phyloP scores from a whole-genome alignment of 1,284 basidiomycete species.

The Ganoderma lucidum region DNA sequence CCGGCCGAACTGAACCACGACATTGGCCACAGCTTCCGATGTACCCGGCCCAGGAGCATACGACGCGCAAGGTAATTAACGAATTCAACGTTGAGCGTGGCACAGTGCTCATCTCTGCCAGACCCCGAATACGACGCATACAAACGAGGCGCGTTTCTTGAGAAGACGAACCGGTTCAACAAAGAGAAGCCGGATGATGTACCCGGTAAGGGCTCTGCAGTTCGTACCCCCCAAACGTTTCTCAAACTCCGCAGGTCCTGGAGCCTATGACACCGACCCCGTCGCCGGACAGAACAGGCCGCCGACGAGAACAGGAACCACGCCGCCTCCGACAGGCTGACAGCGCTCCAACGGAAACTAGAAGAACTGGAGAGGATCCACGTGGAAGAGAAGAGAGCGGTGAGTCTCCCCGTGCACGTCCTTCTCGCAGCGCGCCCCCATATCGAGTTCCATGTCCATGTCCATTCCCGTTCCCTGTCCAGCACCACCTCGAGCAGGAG shows the following conservation, averaged over 20 bases:
- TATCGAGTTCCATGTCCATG: background rate
- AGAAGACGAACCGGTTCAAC: slow-evolving; percentile 59
- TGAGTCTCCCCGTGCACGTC: slow-evolving; percentile 45
- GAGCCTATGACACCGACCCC: slow-evolving; percentile 41
- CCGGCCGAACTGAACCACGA: background rate
- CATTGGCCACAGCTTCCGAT: slow-evolving; percentile 32
- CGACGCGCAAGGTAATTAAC: slow-evolving; percentile 34
- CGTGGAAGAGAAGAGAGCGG: slow-evolving; percentile 69
- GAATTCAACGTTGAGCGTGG: background rate
- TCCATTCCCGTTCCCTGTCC: background rate
- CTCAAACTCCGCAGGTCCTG: slow-evolving; percentile 43
- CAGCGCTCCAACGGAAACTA: slow-evolving; percentile 65
- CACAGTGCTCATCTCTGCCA: slow-evolving; percentile 21
- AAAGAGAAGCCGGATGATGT: slow-evolving; percentile 51
- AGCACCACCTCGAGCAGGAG: slow-evolving; percentile 71
- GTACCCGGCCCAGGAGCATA: slow-evolving; percentile 43
- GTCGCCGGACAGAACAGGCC: slow-evolving; percentile 25
- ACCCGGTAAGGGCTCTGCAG: slow-evolving; percentile 46
- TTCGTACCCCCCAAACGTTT: slow-evolving; percentile 1
- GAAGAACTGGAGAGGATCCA: slow-evolving; percentile 73
- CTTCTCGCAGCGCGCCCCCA: background rate
- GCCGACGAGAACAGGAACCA: slow-evolving; percentile 21
- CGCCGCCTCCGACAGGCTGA: slow-evolving; percentile 53
- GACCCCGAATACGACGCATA: slow-evolving; percentile 56
- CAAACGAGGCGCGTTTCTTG: slow-evolving; percentile 63